Base-by-base conservation (phyloP, 1,139 yeast genomes). In the Blastobotrys capitulatus region DNA sequence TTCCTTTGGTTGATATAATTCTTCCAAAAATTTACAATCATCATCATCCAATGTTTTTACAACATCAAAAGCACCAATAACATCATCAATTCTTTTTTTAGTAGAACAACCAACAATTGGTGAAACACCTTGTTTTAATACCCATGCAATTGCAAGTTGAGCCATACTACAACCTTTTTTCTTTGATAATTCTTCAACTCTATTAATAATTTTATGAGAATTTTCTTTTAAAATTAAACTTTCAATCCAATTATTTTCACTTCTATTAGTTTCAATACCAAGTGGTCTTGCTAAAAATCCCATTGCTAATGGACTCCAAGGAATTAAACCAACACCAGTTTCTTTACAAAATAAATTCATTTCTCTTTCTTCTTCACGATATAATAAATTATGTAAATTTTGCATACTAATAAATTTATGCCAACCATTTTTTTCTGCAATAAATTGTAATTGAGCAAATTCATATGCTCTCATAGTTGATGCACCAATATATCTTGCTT, bases 301-400 rank as follows among this genome's bases (percentile, higher is more conserved):
- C 76, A 62, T 9, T 77, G 78, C 53, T 71, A 64, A 63, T 16
- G 81, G 80, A 10, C 77, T 73, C 76, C 77, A 77, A 6, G 81
- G 80, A 49, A 75, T 70, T 34, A 77, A 48, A 0, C 79, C 80
- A 31, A 77, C 78, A 22, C 75, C 73, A 3, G 70, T 69, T 48
- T 67, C 62, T 8, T 77, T 64, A 58, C 82, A 77, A 64, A 68
- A 80, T 26, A 77, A 79, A 55, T 71, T 76, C 78, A 79, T 72
- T 58, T 80, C 85, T 36, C 77, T 65, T 60, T 80, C 86, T 49
- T 80, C 84, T 59, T 80, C 84, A 20, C 86, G 69, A 60, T 77
- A 72, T 6, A 80, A 50, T 55, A 79, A 67, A 61, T 78, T 79
- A 63, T 78, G 78, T 60, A 70, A 76, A 57, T 76, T 75, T 63